phyloP scores from a whole-genome alignment of 2,329 filamentous ascomycete genomes.

The Aureobasidium sp. region DNA sequence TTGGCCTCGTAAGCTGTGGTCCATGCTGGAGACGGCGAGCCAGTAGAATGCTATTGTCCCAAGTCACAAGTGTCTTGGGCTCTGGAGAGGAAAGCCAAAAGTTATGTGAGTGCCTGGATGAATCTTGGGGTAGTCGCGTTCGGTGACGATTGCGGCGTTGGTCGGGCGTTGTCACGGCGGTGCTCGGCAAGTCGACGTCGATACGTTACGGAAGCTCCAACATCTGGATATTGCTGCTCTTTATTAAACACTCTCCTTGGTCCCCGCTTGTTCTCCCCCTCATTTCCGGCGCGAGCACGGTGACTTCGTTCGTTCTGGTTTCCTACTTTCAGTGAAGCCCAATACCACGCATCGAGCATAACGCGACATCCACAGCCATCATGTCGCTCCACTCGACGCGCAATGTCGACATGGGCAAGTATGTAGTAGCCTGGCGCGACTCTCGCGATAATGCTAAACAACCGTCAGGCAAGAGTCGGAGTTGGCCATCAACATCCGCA shows the following conservation, averaged over 20 bases:
- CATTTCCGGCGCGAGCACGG: slow-evolving; percentile 1
- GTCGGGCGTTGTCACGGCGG: slow-evolving; percentile 5
- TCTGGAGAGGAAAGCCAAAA: background rate
- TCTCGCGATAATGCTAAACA: slow-evolving; percentile 29
- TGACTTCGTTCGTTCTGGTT: background rate
- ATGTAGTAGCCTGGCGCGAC: slow-evolving; percentile 22
- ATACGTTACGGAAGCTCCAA: background rate
- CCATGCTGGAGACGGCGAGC: background rate
- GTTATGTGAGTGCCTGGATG: background rate
- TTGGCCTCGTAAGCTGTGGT: slow-evolving; percentile 1
- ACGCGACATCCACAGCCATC: slow-evolving; percentile 16
- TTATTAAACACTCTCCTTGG: slow-evolving; percentile 3
- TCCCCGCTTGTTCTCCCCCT: slow-evolving; percentile 7
- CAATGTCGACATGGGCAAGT: slow-evolving; percentile 58
- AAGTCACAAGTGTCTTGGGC: background rate
- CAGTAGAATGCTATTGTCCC: background rate
- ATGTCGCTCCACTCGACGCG: slow-evolving; percentile 36
- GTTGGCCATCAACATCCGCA: slow-evolving; percentile 59
- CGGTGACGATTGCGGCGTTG: slow-evolving; percentile 7
- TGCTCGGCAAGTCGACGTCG: background rate
- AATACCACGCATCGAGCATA: background rate
- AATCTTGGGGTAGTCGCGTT: slow-evolving; percentile 3
- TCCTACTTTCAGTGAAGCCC: background rate
- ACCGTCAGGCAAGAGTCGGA: slow-evolving; percentile 52
- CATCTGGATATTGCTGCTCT: slow-evolving; percentile 3